Base-by-base conservation (phyloP, 2,329 filamentous ascomycete species). In the Phaeosphaeria sp. region DNA sequence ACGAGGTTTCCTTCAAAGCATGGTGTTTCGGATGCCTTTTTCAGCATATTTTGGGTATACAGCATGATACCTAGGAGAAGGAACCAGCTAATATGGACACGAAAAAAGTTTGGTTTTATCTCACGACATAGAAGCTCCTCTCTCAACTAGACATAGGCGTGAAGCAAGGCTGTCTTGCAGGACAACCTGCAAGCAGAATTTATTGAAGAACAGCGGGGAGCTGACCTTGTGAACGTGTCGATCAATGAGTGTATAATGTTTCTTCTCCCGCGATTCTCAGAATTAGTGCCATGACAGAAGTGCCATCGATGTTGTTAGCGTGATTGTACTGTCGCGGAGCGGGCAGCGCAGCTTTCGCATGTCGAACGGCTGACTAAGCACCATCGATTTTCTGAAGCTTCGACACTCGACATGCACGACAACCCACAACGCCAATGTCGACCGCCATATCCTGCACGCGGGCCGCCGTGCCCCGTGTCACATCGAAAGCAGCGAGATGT, bases 401-500 rank as follows among this genome's bases (percentile, higher is more conserved):
- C 53, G 46, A 59, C 52, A 56, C 40, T 42, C 56, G n/a, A 50
- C 53, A 39, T 49, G 46, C 59, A 59, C 51, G 22, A 51, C 53
- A 51, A 58, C 66, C 50, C 52, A 58, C 56, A 52, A 59, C 54
- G 49, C 55, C 65, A 69, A 92, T 91, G 83, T 83, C 85, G 65
- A 82, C 86, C 64, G 78, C 84, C 59, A 72, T 84, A 72, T 79
- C 86, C 55, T 78, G 82, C 47, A 74, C 82, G 79, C 87, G 90
- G 85, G 89, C 90, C 61, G 59, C 63, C 27, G 67, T 61, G 51
- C 60, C 68, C 50, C 66, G 66, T 57, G 53, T 65, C 42, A 60
- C 58, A 49, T 63, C 57, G 36, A 56, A 55, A 36, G 53, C 60
- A 36, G 22, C 60, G 51, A 59, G 53, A 64, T 67, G 60, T 54